Base-by-base conservation (phyloP, 108 stramenopile genomes). In the Nitzschia palea region DNA sequence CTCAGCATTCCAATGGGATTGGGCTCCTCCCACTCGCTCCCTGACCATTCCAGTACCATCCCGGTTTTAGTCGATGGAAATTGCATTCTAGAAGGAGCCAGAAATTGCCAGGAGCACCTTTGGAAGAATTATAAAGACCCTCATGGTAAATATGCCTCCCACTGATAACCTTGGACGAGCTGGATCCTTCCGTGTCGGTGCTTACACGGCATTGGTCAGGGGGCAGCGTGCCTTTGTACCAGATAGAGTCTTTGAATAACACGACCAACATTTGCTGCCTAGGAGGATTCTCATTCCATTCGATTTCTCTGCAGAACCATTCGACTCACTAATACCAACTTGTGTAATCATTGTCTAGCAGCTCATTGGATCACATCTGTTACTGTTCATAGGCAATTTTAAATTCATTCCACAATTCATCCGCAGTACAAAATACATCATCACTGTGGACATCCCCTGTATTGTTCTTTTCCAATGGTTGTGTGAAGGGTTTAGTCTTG, bases 211-310 rank as follows among this genome's bases (percentile, higher is more conserved):
- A 29, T 64, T 71, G 30, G 3, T 63, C 2, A 55, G 44, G 8
- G 71, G 71, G 15, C 18, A 31, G 15, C 20, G 62, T 23, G 52
- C 36, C n/a, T 64, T 71, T 56, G 71, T 71, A 3, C 71, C 71
- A 1, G 6, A n/a, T 1, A 17, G 33, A 26, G 71, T 54, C 3
- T 14, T 63, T 29, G 20, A 71, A 27, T 71, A 30, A 62, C 10
- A n/a, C n/a, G n/a, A n/a, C n/a, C n/a, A n/a, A n/a, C n/a, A n/a
- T n/a, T n/a, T n/a, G n/a, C n/a, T n/a, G n/a, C n/a, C n/a, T n/a
- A n/a, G n/a, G n/a, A n/a, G n/a, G n/a, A n/a, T n/a, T n/a, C n/a
- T n/a, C n/a, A n/a, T n/a, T n/a, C n/a, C n/a, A n/a, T n/a, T n/a
- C n/a, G n/a, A n/a, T n/a, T n/a, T n/a, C n/a, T n/a, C n/a, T n/a